phyloP scores from a whole-genome alignment of 2,329 filamentous ascomycete species.

The Herpotrichia juniperi region DNA sequence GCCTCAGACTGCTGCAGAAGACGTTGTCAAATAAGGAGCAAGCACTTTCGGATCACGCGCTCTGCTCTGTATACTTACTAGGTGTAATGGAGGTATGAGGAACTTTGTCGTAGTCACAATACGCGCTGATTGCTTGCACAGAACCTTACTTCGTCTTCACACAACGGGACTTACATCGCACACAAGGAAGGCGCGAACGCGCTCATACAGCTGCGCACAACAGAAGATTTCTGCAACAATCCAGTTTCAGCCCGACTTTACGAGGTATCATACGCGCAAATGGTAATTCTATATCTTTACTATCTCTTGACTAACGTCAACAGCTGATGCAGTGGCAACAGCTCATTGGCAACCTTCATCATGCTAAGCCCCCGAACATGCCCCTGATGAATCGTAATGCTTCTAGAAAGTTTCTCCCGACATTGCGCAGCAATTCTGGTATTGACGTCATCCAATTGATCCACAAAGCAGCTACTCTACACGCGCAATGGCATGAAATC shows the following conservation, averaged over 20 bases:
- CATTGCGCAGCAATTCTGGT: slow-evolving; percentile 26
- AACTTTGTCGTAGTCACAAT: neutral
- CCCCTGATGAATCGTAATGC: slow-evolving; percentile 24
- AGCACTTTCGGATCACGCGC: slow-evolving; percentile 25
- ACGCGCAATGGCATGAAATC: slow-evolving; percentile 33
- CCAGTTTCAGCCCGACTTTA: slow-evolving; percentile 31
- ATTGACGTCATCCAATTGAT: slow-evolving; percentile 31
- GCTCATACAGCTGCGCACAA: slow-evolving; percentile 29
- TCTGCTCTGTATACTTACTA: slow-evolving; percentile 36
- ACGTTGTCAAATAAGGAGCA: slow-evolving; percentile 28
- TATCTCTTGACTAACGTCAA: neutral
- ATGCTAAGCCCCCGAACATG: slow-evolving; percentile 28
- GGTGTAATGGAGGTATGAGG: slow-evolving; percentile 34
- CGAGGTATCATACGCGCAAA: slow-evolving; percentile 32
- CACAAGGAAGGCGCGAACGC: slow-evolving; percentile 38
- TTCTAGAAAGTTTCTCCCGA: slow-evolving; percentile 18
- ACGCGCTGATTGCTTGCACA: slow-evolving; percentile 7
- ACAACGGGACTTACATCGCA: slow-evolving; percentile 27
- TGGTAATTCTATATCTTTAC: slow-evolving; percentile 19
- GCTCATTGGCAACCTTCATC: slow-evolving; percentile 33
- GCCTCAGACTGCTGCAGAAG: slow-evolving; percentile 27
- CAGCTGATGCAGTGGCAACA: slow-evolving; percentile 11
- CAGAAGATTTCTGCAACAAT: slow-evolving; percentile 31
- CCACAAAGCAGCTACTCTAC: slow-evolving; percentile 27
- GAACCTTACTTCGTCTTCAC: slow-evolving; percentile 28